A percentile compares a stretch with the other conserved stretches of the same genome.
phyloP scores from a whole-genome alignment of 2,329 filamentous ascomycete species.

The Fusarium keratoplasticum region DNA sequence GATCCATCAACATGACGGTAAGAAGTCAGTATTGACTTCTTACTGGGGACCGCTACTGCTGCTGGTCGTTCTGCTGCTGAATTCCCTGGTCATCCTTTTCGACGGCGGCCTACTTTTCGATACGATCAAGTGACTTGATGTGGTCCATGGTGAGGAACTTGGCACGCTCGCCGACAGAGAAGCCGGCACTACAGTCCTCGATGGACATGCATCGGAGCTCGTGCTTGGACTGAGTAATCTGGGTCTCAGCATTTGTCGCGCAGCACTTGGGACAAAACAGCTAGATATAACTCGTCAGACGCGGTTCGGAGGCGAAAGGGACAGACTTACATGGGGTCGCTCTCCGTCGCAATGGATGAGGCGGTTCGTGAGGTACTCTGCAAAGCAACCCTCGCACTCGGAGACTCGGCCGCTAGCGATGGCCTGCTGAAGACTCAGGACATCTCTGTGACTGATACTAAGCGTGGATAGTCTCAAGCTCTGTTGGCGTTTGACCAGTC shows the following conservation, averaged over 20 bases:
- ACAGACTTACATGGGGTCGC: constrained; percentile 58
- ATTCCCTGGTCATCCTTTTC: constrained; percentile 52
- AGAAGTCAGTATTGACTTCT: background rate
- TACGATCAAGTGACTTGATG: constrained; percentile 71
- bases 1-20: background rate
- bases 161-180: constrained; percentile 65
- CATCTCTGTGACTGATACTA: constrained; percentile 41
- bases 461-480: constrained; percentile 24
- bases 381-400: constrained; percentile 82
- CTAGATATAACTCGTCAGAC: constrained; percentile 39
- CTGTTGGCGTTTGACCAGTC: background rate
- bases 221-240: constrained; percentile 77
- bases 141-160: constrained; percentile 69
- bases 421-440: constrained; percentile 56
- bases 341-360: constrained; percentile 75
- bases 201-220: constrained; percentile 77
- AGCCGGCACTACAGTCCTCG: constrained; percentile 72
- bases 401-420: constrained; percentile 62
- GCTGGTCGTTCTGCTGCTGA: background rate
- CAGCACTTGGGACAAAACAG: constrained; percentile 79
- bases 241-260: constrained; percentile 71
- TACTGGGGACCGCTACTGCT: background rate
- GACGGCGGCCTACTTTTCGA: constrained; percentile 75
- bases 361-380: constrained; percentile 72
- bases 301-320: background rate